phyloP scores from a whole-genome alignment of 1,139 yeast genomes.

The Entelexis sorbosivorans region DNA sequence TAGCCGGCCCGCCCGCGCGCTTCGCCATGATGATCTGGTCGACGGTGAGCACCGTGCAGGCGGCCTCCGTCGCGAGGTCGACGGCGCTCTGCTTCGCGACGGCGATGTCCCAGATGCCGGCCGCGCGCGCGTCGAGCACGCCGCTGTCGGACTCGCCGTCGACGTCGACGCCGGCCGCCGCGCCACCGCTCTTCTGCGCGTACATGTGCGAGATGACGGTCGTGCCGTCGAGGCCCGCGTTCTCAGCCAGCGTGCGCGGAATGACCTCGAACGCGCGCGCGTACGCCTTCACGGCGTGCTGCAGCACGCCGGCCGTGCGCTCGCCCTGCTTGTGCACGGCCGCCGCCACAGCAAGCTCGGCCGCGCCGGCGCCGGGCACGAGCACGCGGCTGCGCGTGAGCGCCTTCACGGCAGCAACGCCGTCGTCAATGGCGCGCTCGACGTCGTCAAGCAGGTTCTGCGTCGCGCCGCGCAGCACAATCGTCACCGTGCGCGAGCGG shows the following conservation, averaged over 20 bases:
- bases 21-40: conserved; percentile 91
- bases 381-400: conserved; percentile 36
- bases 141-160: conserved; percentile 49
- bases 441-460: conserved; percentile 86
- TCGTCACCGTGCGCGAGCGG: conserved; percentile 72
- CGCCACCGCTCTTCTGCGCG: conserved; percentile 55
- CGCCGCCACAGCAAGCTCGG: conserved; percentile 82
- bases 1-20: conserved; percentile 93
- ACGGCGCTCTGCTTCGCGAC: conserved; percentile 79
- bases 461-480: conserved; percentile 94
- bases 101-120: conserved; percentile 67
- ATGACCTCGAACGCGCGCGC: conserved; percentile 91
- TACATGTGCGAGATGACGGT: conserved; percentile 79
- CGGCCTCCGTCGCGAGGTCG: conserved; percentile 90
- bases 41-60: conserved; percentile 76
- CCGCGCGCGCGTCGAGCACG: conserved; percentile 55
- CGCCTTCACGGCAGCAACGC: conserved; percentile 86
- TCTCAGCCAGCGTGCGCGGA: conserved; percentile 87
- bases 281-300: conserved; percentile 84
- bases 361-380: conserved; percentile 94
- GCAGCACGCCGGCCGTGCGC: conserved; percentile 83
- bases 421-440: conserved; percentile 95
- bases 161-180: conserved; percentile 55
- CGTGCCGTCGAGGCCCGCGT: conserved; percentile 84
- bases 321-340: conserved; percentile 78